Evolutionary conservation across 192 early-diverging fungal species (phyloP).

Genomic region (Linnemannia exigua): DNA sequence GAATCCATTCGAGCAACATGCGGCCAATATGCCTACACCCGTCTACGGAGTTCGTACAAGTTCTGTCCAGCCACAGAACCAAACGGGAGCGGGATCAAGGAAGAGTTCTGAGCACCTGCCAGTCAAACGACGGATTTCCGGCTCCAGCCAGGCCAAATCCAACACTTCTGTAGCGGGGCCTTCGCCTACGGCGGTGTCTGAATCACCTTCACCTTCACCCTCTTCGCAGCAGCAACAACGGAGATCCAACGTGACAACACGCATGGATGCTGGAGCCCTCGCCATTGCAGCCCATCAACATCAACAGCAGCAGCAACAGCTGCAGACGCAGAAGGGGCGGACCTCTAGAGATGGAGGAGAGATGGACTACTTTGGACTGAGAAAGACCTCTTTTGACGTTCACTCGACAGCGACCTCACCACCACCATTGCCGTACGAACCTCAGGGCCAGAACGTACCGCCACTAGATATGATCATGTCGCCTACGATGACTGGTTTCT

Average conservation of each 20-base stretch:
- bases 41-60: slow-evolving; percentile 38
- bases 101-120: slow-evolving; percentile 6
- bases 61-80: slow-evolving; percentile 22
- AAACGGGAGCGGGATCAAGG: neutral
- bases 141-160: neutral
- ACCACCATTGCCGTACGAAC: slow-evolving; percentile 26
- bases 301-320: slow-evolving; percentile 21
- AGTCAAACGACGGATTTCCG: slow-evolving; percentile 24
- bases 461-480: slow-evolving; percentile 18
- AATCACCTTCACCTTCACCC: slow-evolving; percentile 13
- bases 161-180: neutral
- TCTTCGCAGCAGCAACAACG: slow-evolving; percentile 39
- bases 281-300: slow-evolving; percentile 25
- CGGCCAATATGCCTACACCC: slow-evolving; percentile 7
- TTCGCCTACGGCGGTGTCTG: neutral
- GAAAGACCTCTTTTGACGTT: slow-evolving; percentile 20
- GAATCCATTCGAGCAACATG: slow-evolving; percentile 30
- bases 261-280: slow-evolving; percentile 47
- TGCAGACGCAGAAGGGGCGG: slow-evolving; percentile 21
- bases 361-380: slow-evolving; percentile 39
- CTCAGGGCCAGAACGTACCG: slow-evolving; percentile 17
- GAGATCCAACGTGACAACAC: slow-evolving; percentile 41
- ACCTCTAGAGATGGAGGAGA: slow-evolving; percentile 27
- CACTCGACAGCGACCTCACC: slow-evolving; percentile 21
- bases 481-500: slow-evolving; percentile 37